Base-by-base conservation (phyloP, 148 eudicot species). In the Camellia lanceoleosa region DNA sequence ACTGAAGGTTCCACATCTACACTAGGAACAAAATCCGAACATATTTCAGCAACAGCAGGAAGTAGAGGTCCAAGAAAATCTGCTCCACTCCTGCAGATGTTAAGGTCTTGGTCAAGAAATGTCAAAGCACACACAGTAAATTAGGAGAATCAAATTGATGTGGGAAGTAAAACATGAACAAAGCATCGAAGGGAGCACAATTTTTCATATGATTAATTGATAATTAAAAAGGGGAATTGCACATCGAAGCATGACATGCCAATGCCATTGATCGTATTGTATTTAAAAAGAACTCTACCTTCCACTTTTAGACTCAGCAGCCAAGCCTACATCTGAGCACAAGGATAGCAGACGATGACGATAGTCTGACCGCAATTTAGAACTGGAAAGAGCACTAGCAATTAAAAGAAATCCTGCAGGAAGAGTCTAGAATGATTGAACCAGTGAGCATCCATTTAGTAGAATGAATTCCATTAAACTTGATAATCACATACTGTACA, bases 271-370 rank as follows among this genome's bases (percentile, higher is more conserved):
- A 61, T 5, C 52, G 56, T 60, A 60, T 19, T n/a, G 5, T 58
- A 13, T 5, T 67, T 10, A n/a, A 23, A 23, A n/a, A 62, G 16
- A 69, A 54, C 51, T 71, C 51, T 91, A 97, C 99, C 97, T 94
- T 87, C 98, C 99, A 88, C 89, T 89, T 89, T 92, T 94, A 47
- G 98, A 89, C 87, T 97, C 99, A n/a, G 99, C 98, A 76, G 98
- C 97, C 88, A 94, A 90, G 73, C 99, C 99, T 75, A 97, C 98
- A 78, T 97, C 99, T 62, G 99, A 97, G 89, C 99, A 97, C 82
- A 97, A 85, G 15, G 98, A 92, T 56, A 97, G 88, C 86, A 97
- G 82, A 68, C 99, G 97, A 55, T 94, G 92, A 68, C 99, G 98
- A 81, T 90, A 97, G 82, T 97, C 97, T 59, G 89, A 85, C 70